Conservation (phyloP, 331 rosid species). For the Quercus tomentella region DNA sequence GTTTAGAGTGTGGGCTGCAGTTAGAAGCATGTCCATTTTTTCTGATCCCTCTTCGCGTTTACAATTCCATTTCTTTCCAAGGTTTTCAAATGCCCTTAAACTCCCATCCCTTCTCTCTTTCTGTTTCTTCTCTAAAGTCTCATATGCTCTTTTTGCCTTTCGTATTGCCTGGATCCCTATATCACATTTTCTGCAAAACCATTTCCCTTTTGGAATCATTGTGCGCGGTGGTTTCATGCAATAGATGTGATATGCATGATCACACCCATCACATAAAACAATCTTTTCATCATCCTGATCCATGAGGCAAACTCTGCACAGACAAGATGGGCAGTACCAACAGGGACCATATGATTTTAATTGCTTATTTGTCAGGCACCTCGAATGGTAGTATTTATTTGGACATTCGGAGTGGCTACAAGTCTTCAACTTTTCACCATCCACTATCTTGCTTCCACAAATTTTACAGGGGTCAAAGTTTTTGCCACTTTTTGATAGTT, state of each 20-base stretch:
- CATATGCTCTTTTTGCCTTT: conserved; percentile 45
- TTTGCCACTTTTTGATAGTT: conserved; percentile 19
- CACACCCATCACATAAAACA: conserved; percentile 94
- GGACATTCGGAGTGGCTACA: conserved; percentile 69
- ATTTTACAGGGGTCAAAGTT: conserved; percentile 40
- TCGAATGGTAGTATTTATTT: conserved; percentile 52
- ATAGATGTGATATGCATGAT: conserved; percentile 77
- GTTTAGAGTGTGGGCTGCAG: conserved; percentile 48
- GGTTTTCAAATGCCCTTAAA: conserved; percentile 20
- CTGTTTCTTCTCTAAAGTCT: conserved; percentile 32
- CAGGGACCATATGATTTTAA: conserved; percentile 36
- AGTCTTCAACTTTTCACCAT: conserved; percentile 30
- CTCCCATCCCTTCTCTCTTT: conserved; percentile 30
- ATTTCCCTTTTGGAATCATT: conserved; percentile 64
- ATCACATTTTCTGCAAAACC: conserved; percentile 82
- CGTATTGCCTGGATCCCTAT: conserved; percentile 54
- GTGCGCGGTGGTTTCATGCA: conserved; percentile 73
- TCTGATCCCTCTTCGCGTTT: conserved; percentile 43
- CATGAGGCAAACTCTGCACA: conserved; percentile 72
- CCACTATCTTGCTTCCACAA: conserved; percentile 49
- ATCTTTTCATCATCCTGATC: conserved; percentile 66
- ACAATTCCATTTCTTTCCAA: conserved; percentile 37
- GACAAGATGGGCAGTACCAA: conserved; percentile 96
- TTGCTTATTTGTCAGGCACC: conserved; percentile 78
- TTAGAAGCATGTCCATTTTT: conserved; percentile 85